Base-by-base conservation (phyloP, 2,329 filamentous ascomycete genomes). In the Zymoseptoria brevis region DNA sequence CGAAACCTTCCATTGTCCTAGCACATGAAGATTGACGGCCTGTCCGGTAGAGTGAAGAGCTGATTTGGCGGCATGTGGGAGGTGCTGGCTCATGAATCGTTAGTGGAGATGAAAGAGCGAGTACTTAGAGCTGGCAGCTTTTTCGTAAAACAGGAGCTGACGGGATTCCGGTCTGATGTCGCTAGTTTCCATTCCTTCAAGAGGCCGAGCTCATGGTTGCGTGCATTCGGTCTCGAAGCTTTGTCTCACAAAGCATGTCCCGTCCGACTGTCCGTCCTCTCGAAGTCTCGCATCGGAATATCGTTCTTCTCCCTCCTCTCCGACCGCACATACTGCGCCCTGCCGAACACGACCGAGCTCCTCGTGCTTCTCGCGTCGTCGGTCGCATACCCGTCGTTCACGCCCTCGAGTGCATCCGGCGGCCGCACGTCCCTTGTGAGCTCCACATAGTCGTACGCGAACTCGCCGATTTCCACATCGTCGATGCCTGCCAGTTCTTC, bases 361-460 rank as follows among this genome's bases (percentile, higher is more conserved):
- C 35, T 45, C 35, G 35, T 45, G 7, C 35, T 45, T 7, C 35
- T 45, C 35, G 35, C 54, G 13, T 56, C 54, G 13, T 56, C 54
- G 7, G 19, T 26, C 16, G 6, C 35, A 8, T 26, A 21, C 11
- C 24, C 41, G 1, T 24, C 13, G 8, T 29, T 24, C 16, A 50
- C 11, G 19, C 54, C 54, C n/a, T 56, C 53, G 35, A 58, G 54
- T 19, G 29, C 19, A 4, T 61, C 58, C 9, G 50, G 54, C 1
- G 71, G 68, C 54, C 68, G 76, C 53, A 91, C 83, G 67, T 92
- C 87, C 62, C 89, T 80, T 19, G 83, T 87, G 64, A 94, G 79
- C 79, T 95, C 90, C 65, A 96, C 89, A 68, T 95, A 96, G 74
- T 96, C 91, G 73, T 96, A 96, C n/a, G 90, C 91, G 72, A 94